Conservation (phyloP, 2,329 filamentous ascomycete genomes). For the Phaeosphaeriaceae sp. region DNA sequence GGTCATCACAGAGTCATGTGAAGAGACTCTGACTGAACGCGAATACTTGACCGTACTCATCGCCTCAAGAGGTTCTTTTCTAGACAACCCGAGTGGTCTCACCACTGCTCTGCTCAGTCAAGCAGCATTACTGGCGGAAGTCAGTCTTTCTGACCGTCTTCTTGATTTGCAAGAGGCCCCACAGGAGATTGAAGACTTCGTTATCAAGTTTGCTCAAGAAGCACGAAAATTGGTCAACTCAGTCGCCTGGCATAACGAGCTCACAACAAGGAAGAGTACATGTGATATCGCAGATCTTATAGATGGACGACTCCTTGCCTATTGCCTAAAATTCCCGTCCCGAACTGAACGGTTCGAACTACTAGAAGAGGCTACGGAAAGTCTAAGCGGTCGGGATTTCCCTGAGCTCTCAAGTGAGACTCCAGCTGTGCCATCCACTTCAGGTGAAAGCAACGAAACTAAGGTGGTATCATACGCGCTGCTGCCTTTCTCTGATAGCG, state of each 20-base stretch:
- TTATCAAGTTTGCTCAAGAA: constrained; percentile 50
- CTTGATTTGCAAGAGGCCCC: constrained; percentile 38
- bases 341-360: constrained; percentile 24
- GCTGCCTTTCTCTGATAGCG: constrained; percentile 55
- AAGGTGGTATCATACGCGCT: constrained; percentile 39
- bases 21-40: constrained; percentile 41
- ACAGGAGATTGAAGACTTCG: constrained; percentile 37
- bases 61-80: constrained; percentile 42
- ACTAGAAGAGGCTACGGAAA: constrained; percentile 26
- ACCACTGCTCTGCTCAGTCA: constrained; percentile 53
- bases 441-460: constrained; percentile 11
- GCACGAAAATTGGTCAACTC: constrained; percentile 48
- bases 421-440: neutral
- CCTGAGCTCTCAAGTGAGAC: constrained; percentile 13
- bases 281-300: constrained; percentile 62
- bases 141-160: constrained; percentile 50
- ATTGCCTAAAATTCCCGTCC: constrained; percentile 27
- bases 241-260: constrained; percentile 42
- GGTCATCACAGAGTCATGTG: constrained; percentile 22
- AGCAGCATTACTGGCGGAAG: constrained; percentile 48
- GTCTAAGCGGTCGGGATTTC: constrained; percentile 22
- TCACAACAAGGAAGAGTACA: constrained; percentile 19
- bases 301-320: constrained; percentile 58
- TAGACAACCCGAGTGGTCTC: constrained; percentile 33
- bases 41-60: constrained; percentile 41